Percentiles rank a stretch among this genome's conserved stretches.
Evolutionary conservation across 257 asterid species (phyloP).

Genomic region (Solanum dulcamara): DNA sequence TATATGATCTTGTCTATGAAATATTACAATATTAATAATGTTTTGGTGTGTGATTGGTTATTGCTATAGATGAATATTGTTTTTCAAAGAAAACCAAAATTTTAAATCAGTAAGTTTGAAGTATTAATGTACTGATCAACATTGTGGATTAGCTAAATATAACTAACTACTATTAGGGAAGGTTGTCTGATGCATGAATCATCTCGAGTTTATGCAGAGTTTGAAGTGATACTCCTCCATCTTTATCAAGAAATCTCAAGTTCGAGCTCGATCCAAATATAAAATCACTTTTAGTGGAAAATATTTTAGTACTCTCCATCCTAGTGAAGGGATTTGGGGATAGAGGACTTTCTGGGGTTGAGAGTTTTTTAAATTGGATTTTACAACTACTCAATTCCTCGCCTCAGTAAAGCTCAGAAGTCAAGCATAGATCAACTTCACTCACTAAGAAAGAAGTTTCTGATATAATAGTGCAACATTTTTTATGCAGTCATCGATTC

Average conservation of each 20-base stretch:
- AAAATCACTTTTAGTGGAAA: neutral
- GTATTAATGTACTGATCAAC: neutral
- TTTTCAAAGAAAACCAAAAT: neutral
- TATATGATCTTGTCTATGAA: neutral
- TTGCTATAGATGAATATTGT: neutral
- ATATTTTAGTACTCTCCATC: neutral
- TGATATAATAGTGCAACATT: too few relatives aligned
- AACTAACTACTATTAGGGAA: neutral
- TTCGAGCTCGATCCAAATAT: fast-evolving
- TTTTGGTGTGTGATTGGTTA: neutral
- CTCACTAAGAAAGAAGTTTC: neutral
- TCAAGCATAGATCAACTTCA: too few relatives aligned
- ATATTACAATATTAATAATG: neutral
- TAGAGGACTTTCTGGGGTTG: neutral
- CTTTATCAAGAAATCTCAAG: neutral
- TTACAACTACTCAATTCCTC: too few relatives aligned
- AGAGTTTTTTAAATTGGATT: too few relatives aligned
- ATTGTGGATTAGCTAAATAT: neutral
- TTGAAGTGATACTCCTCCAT: neutral
- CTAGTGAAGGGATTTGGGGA: neutral
- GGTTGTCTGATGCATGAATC: neutral
- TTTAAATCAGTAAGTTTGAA: neutral
- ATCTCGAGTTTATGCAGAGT: neutral
- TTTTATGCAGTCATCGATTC: too few relatives aligned
- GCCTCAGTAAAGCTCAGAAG: too few relatives aligned